Percentiles rank a stretch among this genome's conserved stretches.
Conservation (phyloP, 305 asterid genomes). For the Fraxinus greggii region DNA sequence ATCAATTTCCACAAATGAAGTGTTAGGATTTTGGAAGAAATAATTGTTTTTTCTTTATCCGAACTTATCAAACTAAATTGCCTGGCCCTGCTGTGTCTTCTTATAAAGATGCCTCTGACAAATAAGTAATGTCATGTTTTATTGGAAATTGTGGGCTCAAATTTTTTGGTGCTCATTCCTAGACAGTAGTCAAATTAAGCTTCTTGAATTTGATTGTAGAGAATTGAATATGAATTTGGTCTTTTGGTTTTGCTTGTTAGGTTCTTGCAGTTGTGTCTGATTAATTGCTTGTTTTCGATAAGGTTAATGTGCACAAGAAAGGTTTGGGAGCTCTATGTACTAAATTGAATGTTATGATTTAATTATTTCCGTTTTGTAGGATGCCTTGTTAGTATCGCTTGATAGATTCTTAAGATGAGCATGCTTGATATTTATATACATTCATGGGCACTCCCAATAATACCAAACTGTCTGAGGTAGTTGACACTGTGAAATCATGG, state of each 20-base stretch:
- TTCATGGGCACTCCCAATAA: slow-evolving; percentile 64
- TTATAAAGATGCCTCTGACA: not conserved
- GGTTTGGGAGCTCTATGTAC: slow-evolving; percentile 14
- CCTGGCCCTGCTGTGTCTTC: not conserved
- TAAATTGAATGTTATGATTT: slow-evolving; percentile 7
- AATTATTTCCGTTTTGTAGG: slow-evolving; percentile 31
- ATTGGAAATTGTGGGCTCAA: slow-evolving; percentile 16
- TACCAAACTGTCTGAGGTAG: slow-evolving; percentile 56
- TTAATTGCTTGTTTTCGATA: slow-evolving; percentile 5
- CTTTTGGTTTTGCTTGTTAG: not conserved
- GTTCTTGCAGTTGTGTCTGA: slow-evolving; percentile 1
- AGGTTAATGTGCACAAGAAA: not conserved
- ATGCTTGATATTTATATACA: slow-evolving; percentile 28
- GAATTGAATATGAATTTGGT: slow-evolving; percentile 4
- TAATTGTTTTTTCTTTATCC: slow-evolving; percentile 12
- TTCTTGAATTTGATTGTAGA: slow-evolving; percentile 7
- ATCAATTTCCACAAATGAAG: not conserved
- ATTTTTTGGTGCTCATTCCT: not conserved
- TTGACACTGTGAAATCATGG: slow-evolving; percentile 64
- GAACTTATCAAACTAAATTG: not conserved
- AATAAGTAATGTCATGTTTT: slow-evolving; percentile 17
- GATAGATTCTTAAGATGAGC: slow-evolving; percentile 13
- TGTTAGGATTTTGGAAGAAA: not conserved
- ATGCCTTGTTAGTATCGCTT: slow-evolving; percentile 34
- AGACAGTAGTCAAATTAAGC: slow-evolving; percentile 11